Base-by-base conservation (phyloP, 805 yeast genomes). In the Babjeviella inositovora region DNA sequence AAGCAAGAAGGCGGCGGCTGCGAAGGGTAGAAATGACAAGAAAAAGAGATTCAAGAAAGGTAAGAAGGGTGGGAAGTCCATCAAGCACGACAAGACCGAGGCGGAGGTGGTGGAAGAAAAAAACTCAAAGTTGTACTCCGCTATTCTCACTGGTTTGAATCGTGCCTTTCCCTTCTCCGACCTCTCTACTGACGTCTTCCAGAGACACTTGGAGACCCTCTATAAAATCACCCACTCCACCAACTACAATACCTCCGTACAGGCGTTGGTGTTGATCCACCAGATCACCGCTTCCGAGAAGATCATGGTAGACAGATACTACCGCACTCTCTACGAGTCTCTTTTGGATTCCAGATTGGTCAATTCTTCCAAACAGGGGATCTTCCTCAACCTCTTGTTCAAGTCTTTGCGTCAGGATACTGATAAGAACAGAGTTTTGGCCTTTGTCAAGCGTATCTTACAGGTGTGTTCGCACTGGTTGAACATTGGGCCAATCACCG, bases 81-180 rank as follows among this genome's bases (percentile, higher is more conserved):
- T 75, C 13, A 73, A 72, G 43, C 43, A 46, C 24, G 73, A 54
- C 21, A 75, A 73, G 43, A 55, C 73, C 8, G 79, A 70, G 30
- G 52, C 50, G 20, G 87, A 77, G 34, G 49, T 74, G 2, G 29
- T 54, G 12, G 80, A 82, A 39, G 97, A 90, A 43, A 80, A 74
- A 37, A 77, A 73, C 38, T 63, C 92, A 20, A 80, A 79, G 38
- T 50, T 87, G 35, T 81, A 87, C 37, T 72, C 94, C 14, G 95
- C 95, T 9, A 62, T 90, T 27, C 63, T 90, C 33, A 82, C 98
- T 1, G 98, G 98, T 35, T 65, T 90, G 28, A 90, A 90, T 45
- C 77, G 98, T 51, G 85, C 97, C 1, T 87, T 81, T 60, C 97
- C 97, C 26, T 90, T 80, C 44, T 71, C 93, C 2, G 62, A 70